Percentiles rank a stretch among this genome's conserved stretches.
These are phyloP conservation scores for Hypoxylon crocopeplum DNA, from an alignment of 495 filamentous ascomycete species.

Conservation along the genomic window DNA sequence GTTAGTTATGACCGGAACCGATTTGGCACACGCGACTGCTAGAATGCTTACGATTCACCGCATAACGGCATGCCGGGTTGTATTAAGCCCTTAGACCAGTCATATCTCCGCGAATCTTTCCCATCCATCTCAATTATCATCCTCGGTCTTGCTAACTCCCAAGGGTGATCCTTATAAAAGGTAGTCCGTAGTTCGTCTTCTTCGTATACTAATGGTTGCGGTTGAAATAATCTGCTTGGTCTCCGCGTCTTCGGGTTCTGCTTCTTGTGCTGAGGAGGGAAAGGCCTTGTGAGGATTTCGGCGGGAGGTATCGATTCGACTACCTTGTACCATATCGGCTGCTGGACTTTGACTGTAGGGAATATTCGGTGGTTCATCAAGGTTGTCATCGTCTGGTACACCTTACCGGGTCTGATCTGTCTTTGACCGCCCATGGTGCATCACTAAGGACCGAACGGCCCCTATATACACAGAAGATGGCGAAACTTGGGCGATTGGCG, in stretches of 20 bases:
- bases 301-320: conserved; percentile 78
- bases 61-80: conserved; percentile 82
- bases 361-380: conserved; percentile 36
- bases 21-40: neutral
- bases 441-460: neutral
- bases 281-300: conserved; percentile 72
- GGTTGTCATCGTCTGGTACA: conserved; percentile 37
- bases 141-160: conserved; percentile 91
- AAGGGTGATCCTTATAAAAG: conserved; percentile 94
- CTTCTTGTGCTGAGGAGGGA: conserved; percentile 66
- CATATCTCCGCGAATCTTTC: conserved; percentile 71
- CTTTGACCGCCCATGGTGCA: conserved; percentile 41
- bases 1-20: conserved; percentile 9
- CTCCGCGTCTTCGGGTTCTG: conserved; percentile 60
- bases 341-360: conserved; percentile 37
- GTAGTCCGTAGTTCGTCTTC: conserved; percentile 81
- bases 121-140: conserved; percentile 87
- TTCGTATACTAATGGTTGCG: conserved; percentile 77
- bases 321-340: conserved; percentile 80
- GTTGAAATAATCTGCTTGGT: conserved; percentile 78
- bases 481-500: conserved; percentile 9
- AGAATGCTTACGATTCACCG: conserved; percentile 75
- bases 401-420: conserved; percentile 31
- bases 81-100: conserved; percentile 78
- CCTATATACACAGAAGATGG: neutral